phyloP scores from a whole-genome alignment of 805 yeast species.

The Cephaloascus albidus region DNA sequence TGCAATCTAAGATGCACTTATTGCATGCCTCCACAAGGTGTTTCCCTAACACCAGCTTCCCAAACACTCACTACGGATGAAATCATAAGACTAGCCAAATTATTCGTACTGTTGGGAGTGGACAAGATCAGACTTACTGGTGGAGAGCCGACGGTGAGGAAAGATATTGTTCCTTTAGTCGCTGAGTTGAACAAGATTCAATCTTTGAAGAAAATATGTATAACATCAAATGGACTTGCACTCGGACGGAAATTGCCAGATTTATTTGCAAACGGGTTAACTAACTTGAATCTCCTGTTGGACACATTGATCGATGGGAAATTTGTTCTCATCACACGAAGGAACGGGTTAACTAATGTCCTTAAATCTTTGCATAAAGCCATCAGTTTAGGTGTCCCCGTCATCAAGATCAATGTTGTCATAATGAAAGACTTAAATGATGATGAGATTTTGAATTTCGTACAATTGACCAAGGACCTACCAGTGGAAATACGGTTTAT shows the following conservation, averaged over 20 bases:
- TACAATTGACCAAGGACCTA: slow-evolving; percentile 23
- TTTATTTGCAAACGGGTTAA: slow-evolving; percentile 31
- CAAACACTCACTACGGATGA: slow-evolving; percentile 32
- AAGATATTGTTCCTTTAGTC: not conserved
- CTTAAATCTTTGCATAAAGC: slow-evolving; percentile 34
- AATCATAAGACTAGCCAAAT: slow-evolving; percentile 27
- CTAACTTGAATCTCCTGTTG: slow-evolving; percentile 36
- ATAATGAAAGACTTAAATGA: slow-evolving; percentile 41
- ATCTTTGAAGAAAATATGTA: slow-evolving; percentile 32
- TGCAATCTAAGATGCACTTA: slow-evolving; percentile 38
- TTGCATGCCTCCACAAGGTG: slow-evolving; percentile 52
- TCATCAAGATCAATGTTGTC: slow-evolving; percentile 40
- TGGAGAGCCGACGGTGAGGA: slow-evolving; percentile 48
- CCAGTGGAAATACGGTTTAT: slow-evolving; percentile 42
- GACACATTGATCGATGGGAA: slow-evolving; percentile 46
- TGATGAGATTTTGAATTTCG: slow-evolving; percentile 41
- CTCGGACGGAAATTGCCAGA: slow-evolving; percentile 35
- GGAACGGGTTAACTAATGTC: slow-evolving; percentile 39
- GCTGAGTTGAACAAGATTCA: not conserved
- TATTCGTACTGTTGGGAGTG: slow-evolving; percentile 42
- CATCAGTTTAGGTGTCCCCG: slow-evolving; percentile 30
- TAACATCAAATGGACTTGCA: slow-evolving; percentile 45
- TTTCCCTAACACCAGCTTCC: slow-evolving; percentile 33
- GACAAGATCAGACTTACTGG: slow-evolving; percentile 43
- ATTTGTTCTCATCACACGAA: slow-evolving; percentile 35